Conservation (phyloP, 495 filamentous ascomycete genomes). For the Penicillium antarcticum region DNA sequence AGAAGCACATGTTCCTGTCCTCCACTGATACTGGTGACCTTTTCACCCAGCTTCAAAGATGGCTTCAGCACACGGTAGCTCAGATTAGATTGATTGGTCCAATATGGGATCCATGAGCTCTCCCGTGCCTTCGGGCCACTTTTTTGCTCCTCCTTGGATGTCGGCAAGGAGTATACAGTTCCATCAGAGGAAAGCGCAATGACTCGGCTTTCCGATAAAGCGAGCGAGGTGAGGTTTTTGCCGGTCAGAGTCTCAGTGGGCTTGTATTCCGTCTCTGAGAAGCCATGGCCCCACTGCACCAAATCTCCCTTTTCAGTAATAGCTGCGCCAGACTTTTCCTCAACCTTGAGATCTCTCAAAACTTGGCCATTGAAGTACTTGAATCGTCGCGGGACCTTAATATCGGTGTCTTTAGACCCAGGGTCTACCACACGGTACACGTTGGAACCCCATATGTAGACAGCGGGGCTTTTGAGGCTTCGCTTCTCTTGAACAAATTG, state of each 20-base stretch:
- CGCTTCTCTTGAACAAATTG: constrained; percentile 82
- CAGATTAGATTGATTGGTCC: constrained; percentile 53
- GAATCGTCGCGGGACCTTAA: constrained; percentile 79
- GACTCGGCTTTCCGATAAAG: constrained; percentile 76
- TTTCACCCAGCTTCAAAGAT: constrained; percentile 68
- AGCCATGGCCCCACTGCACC: constrained; percentile 86
- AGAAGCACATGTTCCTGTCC: constrained; percentile 84
- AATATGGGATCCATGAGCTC: constrained; percentile 75
- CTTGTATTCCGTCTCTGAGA: constrained; percentile 50
- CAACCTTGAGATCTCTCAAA: constrained; percentile 83
- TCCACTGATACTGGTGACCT: constrained; percentile 65
- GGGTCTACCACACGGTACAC: constrained; percentile 80
- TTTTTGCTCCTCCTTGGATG: constrained; percentile 66
- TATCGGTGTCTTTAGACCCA: constrained; percentile 66
- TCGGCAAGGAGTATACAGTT: constrained; percentile 81
- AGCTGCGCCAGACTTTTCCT: constrained; percentile 79
- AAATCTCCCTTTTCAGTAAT: constrained; percentile 86
- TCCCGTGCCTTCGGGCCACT: constrained; percentile 58
- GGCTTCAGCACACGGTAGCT: constrained; percentile 73
- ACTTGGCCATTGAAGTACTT: constrained; percentile 81
- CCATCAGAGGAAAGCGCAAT: constrained; percentile 75
- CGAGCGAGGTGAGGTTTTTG: constrained; percentile 70
- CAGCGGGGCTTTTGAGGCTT: constrained; percentile 84
- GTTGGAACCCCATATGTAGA: constrained; percentile 94
- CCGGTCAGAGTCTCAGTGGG: constrained; percentile 75